These are phyloP conservation scores for Aspergillus aculeatinus DNA, from an alignment of 2,329 filamentous ascomycete genomes.

Conservation along the genomic window DNA sequence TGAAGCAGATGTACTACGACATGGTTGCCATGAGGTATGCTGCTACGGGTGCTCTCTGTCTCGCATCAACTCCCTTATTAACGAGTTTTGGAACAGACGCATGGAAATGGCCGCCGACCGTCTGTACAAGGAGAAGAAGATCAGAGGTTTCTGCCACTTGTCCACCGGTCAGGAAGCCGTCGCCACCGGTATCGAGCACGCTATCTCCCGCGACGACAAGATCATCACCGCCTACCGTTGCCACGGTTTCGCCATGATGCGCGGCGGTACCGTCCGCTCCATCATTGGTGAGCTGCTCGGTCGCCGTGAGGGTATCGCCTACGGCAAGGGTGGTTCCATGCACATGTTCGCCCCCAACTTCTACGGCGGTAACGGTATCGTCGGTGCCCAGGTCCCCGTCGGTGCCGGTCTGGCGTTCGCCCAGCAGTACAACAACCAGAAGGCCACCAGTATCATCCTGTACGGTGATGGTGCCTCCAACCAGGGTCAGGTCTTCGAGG, in stretches of 20 bases:
- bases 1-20: conserved; percentile 98
- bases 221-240: conserved; percentile 98
- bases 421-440: conserved; percentile 86
- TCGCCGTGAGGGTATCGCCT: conserved; percentile 92
- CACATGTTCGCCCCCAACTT: conserved; percentile 99
- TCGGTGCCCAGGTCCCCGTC: conserved; percentile 96
- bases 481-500: conserved; percentile 99
- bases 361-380: conserved; percentile 98
- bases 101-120: conserved; percentile 99
- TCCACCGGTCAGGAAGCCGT: conserved; percentile 98
- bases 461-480: conserved; percentile 99
- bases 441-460: conserved; percentile 82
- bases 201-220: conserved; percentile 86
- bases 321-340: conserved; percentile 99
- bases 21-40: conserved; percentile 91
- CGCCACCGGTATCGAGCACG: conserved; percentile 93
- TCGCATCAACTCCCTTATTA: neutral
- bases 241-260: conserved; percentile 98
- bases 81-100: conserved; percentile 59
- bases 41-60: neutral
- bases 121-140: conserved; percentile 99
- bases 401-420: conserved; percentile 96
- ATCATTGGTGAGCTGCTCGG: conserved; percentile 96
- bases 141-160: conserved; percentile 98
- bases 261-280: conserved; percentile 81